phyloP scores from a whole-genome alignment of 73 alveolate species.

The Paramecium biaurelia region DNA sequence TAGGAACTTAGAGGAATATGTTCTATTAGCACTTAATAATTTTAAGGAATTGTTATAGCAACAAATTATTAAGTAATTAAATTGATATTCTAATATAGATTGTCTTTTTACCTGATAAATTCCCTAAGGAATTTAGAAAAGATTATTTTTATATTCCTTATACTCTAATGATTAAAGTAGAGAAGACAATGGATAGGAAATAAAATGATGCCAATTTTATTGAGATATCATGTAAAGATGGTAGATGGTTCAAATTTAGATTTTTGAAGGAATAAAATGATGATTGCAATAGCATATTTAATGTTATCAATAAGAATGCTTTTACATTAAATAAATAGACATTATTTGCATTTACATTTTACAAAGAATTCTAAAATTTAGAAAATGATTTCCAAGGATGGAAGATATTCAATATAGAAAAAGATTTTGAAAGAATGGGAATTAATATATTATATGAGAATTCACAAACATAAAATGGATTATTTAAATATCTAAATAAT shows the following conservation, averaged over 20 bases:
- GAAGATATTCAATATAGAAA: background rate
- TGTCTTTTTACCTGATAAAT: conserved; percentile 17
- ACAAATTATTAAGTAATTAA: conserved; percentile 22
- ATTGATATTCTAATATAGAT: background rate
- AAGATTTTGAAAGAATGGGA: conserved; percentile 54
- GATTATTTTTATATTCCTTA: conserved; percentile 42
- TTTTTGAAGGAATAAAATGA: background rate
- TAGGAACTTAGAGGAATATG: background rate
- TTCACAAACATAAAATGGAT: background rate
- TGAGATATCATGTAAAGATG: conserved; percentile 49
- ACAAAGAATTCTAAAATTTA: background rate
- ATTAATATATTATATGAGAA: background rate
- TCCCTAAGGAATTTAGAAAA: background rate
- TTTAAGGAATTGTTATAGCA: background rate
- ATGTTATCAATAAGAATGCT: conserved; percentile 11
- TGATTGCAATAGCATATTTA: background rate
- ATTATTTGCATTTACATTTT: conserved; percentile 21
- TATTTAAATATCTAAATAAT: conserved; percentile 52
- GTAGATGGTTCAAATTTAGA: conserved; percentile 47
- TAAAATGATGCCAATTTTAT: conserved; percentile 34
- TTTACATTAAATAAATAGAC: conserved; percentile 9
- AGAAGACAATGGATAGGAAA: conserved; percentile 48
- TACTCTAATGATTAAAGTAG: conserved; percentile 43
- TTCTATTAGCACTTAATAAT: background rate
- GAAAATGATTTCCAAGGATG: conserved; percentile 50